These are phyloP conservation scores for Eimeria mitis DNA, from an alignment of 169 alveolate genomes.

Conservation along the genomic window DNA sequence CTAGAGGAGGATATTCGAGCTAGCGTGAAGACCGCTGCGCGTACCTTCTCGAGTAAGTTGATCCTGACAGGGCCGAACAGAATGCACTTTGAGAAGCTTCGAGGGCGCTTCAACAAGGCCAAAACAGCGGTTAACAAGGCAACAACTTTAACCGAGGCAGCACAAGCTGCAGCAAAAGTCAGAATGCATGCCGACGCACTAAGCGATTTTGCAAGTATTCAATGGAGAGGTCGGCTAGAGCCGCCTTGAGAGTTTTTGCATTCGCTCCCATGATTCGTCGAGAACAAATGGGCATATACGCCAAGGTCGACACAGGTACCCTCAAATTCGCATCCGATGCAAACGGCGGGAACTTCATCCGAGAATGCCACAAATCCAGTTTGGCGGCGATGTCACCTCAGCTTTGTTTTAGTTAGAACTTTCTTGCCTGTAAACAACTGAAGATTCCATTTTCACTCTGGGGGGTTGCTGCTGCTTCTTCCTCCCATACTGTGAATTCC, in stretches of 20 bases:
- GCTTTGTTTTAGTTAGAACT: not conserved
- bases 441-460: not conserved
- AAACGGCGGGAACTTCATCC: not conserved
- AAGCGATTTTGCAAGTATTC: not conserved
- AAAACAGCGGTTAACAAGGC: not conserved
- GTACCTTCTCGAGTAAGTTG: not conserved
- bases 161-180: not conserved
- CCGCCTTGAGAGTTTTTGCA: not conserved
- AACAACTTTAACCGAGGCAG: constrained; percentile 9
- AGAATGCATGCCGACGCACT: not conserved
- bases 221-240: not conserved
- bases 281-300: not conserved
- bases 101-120: not conserved
- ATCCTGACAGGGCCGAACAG: not conserved
- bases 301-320: not conserved
- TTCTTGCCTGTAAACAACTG: not conserved
- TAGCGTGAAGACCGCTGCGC: not conserved
- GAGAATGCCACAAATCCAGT: not conserved
- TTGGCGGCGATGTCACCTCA: not conserved
- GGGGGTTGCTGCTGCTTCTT: not conserved
- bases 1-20: constrained; percentile 27
- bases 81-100: not conserved
- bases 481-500: not conserved
- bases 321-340: not conserved
- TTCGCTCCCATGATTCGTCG: not conserved